Evolutionary conservation across 1,284 basidiomycete species (phyloP).

Genomic region (Blastosporella zonata): DNA sequence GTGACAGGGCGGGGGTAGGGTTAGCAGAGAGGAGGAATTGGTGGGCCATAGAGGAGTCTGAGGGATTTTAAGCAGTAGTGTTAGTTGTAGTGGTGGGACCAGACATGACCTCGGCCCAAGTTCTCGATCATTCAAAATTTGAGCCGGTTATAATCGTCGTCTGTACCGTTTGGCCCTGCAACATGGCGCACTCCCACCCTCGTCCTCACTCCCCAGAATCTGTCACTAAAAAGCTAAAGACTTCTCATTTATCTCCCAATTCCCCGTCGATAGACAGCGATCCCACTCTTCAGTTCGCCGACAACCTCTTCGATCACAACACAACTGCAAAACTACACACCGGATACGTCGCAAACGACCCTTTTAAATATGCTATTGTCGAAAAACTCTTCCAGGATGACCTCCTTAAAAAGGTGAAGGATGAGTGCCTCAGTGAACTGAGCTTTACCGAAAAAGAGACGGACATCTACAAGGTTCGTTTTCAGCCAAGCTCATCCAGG

Average conservation of each 20-base stretch:
- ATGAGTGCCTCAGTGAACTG: slow-evolving; percentile 82
- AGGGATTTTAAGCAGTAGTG: too few relatives aligned
- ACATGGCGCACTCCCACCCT: slow-evolving; percentile 31
- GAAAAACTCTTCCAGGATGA: slow-evolving; percentile 85
- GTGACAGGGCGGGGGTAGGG: too few relatives aligned
- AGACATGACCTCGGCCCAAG: slow-evolving; percentile 7
- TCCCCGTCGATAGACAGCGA: slow-evolving; percentile 22
- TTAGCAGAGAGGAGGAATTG: too few relatives aligned
- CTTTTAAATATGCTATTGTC: slow-evolving; percentile 85
- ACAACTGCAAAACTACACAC: slow-evolving; percentile 53
- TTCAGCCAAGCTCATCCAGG: slow-evolving; percentile 10
- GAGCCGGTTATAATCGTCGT: slow-evolving; percentile 11
- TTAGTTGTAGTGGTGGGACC: too few relatives aligned
- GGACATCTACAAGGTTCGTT: slow-evolving; percentile 91
- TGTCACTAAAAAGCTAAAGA: slow-evolving; percentile 29
- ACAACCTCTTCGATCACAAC: slow-evolving; percentile 53
- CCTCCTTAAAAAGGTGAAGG: slow-evolving; percentile 72
- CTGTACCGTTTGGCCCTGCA: background rate
- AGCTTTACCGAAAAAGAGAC: slow-evolving; percentile 97
- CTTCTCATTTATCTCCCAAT: slow-evolving; percentile 12
- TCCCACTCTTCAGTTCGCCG: slow-evolving; percentile 43
- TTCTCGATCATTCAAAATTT: slow-evolving; percentile 12
- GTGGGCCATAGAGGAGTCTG: too few relatives aligned
- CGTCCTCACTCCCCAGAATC: slow-evolving; percentile 26
- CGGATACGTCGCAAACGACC: slow-evolving; percentile 59